Percentiles rank a stretch among this genome's conserved stretches.
phyloP scores from a whole-genome alignment of 768 basidiomycete genomes.

The Aureoboletus auriporus region DNA sequence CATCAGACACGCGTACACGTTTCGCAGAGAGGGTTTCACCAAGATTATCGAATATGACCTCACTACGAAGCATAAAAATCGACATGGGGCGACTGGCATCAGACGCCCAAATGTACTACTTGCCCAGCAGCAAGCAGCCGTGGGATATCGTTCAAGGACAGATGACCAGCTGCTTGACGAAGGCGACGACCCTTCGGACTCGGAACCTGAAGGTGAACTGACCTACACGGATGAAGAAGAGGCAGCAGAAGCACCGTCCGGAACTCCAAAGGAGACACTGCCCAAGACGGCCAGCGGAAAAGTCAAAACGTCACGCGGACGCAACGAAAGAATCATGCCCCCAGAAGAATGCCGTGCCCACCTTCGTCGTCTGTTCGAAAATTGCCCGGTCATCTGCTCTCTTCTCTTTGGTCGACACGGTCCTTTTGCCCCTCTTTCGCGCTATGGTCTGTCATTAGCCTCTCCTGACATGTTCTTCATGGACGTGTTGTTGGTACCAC shows the following conservation, averaged over 20 bases:
- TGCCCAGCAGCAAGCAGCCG: constrained; percentile 33
- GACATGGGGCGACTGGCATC: constrained; percentile 46
- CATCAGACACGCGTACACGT: constrained; percentile 71
- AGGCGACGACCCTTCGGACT: constrained; percentile 48
- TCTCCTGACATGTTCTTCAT: constrained; percentile 97
- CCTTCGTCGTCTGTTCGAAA: constrained; percentile 80
- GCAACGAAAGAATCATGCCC: constrained; percentile 87
- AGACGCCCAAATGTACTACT: constrained; percentile 77
- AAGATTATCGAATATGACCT: constrained; percentile 96
- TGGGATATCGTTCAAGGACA: constrained; percentile 22
- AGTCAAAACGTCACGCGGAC: constrained; percentile 70
- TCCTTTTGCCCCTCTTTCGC: constrained; percentile 60
- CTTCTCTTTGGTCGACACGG: constrained; percentile 94
- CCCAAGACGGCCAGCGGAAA: constrained; percentile 75
- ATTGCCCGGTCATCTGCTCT: constrained; percentile 78
- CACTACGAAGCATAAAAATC: constrained; percentile 68
- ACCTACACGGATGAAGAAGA: constrained; percentile 56
- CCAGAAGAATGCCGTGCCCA: constrained; percentile 94
- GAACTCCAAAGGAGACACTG: constrained; percentile 31
- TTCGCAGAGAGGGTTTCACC: constrained; percentile 89
- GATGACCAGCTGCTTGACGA: constrained; percentile 33
- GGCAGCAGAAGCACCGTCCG: constrained; percentile 35
- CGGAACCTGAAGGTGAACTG: constrained; percentile 44
- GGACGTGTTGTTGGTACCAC: constrained; percentile 86
- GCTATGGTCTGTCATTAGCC: constrained; percentile 60